Evolutionary conservation across 2,329 filamentous ascomycete species (phyloP).

Genomic region (Leptographium lundbergii): DNA sequence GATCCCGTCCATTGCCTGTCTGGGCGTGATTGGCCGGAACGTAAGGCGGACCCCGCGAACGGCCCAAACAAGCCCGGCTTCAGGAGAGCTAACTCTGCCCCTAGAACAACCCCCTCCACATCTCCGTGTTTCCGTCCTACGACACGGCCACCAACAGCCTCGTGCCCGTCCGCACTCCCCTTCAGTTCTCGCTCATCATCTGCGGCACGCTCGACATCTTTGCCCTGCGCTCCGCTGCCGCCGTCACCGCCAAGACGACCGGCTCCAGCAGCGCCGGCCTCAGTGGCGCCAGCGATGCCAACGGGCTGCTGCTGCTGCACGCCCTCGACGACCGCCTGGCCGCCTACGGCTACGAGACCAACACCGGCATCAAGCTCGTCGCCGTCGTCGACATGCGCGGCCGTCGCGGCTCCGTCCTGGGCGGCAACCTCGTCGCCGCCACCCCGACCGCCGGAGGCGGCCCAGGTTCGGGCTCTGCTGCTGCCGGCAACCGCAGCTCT

Average conservation of each 20-base stretch:
- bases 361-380: constrained; percentile 84
- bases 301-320: constrained; percentile 66
- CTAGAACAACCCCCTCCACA: constrained; percentile 92
- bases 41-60: constrained; percentile 33
- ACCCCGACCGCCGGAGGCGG: neutral
- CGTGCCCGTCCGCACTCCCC: constrained; percentile 51
- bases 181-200: constrained; percentile 86
- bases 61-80: too few relatives aligned
- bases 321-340: constrained; percentile 87
- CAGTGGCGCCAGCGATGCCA: constrained; percentile 50
- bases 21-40: constrained; percentile 88
- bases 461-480: neutral
- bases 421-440: neutral
- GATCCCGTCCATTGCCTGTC: constrained; percentile 75
- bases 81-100: neutral
- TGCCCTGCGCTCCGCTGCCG: constrained; percentile 57
- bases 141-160: constrained; percentile 39
- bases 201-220: constrained; percentile 91
- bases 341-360: constrained; percentile 92
- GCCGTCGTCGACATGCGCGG: constrained; percentile 87
- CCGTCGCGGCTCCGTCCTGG: constrained; percentile 25
- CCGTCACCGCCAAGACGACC: constrained; percentile 9
- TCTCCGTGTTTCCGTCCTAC: constrained; percentile 75
- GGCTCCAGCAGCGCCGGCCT: constrained; percentile 26
- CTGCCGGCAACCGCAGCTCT: constrained; percentile 4